Evolutionary conservation across 176 grass and related monocot genomes (phyloP).

Genomic region (Avena atlantica): DNA sequence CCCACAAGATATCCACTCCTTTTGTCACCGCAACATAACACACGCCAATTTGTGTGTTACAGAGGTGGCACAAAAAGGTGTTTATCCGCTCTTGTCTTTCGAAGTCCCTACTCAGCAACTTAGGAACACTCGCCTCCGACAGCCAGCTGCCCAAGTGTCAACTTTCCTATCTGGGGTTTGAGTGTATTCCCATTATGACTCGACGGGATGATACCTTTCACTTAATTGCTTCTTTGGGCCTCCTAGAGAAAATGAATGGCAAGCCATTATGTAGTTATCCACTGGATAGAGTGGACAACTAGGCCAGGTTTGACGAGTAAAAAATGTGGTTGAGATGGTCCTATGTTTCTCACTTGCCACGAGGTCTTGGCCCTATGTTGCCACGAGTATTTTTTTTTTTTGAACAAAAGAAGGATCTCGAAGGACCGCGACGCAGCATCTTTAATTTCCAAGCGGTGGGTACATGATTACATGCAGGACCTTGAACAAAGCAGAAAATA

Average conservation of each 20-base stretch:
- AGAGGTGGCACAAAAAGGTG: background rate
- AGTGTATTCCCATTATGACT: background rate
- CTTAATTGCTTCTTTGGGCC: too few relatives aligned
- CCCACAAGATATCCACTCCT: background rate
- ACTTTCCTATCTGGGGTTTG: background rate
- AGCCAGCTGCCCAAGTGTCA: background rate
- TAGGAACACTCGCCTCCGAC: background rate
- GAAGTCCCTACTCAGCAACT: background rate
- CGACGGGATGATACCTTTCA: too few relatives aligned
- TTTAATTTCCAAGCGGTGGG: too few relatives aligned
- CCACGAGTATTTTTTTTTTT: too few relatives aligned
- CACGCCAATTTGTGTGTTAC: too few relatives aligned
- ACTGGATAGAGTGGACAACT: background rate
- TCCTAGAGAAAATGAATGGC: background rate
- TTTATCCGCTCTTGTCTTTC: background rate
- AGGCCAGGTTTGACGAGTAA: background rate
- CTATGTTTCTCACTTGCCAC: background rate
- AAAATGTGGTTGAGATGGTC: background rate
- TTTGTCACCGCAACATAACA: background rate
- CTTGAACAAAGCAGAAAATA: too few relatives aligned
- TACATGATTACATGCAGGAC: too few relatives aligned
- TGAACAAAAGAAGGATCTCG: too few relatives aligned
- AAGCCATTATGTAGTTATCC: background rate
- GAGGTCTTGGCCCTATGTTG: background rate
- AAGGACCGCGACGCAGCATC: too few relatives aligned